These are phyloP conservation scores for Hylodesmum podocarpum DNA, from an alignment of 306 rosid genomes.

Conservation along the genomic window DNA sequence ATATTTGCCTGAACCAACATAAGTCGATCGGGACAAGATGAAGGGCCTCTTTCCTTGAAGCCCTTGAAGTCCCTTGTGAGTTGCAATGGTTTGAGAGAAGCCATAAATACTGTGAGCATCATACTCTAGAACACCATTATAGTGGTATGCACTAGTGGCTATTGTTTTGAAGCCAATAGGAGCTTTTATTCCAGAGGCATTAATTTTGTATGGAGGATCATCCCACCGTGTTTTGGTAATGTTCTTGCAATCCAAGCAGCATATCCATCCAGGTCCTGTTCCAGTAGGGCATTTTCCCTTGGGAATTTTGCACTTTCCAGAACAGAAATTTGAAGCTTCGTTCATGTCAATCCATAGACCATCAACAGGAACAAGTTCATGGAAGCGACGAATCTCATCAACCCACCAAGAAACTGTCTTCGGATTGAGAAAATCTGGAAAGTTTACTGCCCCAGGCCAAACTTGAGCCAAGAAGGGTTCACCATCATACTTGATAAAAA, in stretches of 20 bases:
- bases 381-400: slow-evolving; percentile 88
- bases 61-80: slow-evolving; percentile 83
- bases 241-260: slow-evolving; percentile 95
- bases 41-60: slow-evolving; percentile 87
- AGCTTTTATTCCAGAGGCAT: slow-evolving; percentile 80
- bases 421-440: slow-evolving; percentile 94
- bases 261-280: slow-evolving; percentile 79
- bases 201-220: slow-evolving; percentile 93
- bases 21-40: slow-evolving; percentile 82
- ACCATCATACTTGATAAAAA: slow-evolving; percentile 81
- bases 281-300: slow-evolving; percentile 69
- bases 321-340: slow-evolving; percentile 84
- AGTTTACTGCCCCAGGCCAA: slow-evolving; percentile 97
- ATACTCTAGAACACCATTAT: slow-evolving; percentile 84
- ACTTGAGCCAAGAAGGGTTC: slow-evolving; percentile 94
- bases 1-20: slow-evolving; percentile 86
- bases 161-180: slow-evolving; percentile 89
- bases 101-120: slow-evolving; percentile 97
- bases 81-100: slow-evolving; percentile 80
- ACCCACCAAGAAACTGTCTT: slow-evolving; percentile 90
- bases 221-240: slow-evolving; percentile 89
- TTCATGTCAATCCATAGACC: slow-evolving; percentile 99
- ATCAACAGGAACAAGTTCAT: slow-evolving; percentile 90
- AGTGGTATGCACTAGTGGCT: slow-evolving; percentile 92
- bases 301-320: slow-evolving; percentile 85